Conservation (phyloP, 2,329 filamentous ascomycete genomes). For the Pestalotiopsis sp. region DNA sequence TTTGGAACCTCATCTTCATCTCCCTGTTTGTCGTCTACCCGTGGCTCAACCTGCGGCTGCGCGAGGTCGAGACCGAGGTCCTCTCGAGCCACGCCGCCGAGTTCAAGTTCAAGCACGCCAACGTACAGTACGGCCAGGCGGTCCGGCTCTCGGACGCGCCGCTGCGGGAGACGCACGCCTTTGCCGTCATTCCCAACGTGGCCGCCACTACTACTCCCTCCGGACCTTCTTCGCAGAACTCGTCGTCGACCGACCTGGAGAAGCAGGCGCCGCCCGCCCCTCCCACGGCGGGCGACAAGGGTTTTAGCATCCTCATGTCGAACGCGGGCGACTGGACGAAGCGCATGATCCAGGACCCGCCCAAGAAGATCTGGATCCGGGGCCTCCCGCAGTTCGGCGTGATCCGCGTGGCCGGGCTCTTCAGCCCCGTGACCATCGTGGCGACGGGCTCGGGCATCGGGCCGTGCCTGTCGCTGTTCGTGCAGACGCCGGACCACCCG, state of each 20-base stretch:
- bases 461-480: conserved; percentile 60
- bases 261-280: background rate
- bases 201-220: conserved; percentile 17
- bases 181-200: conserved; percentile 60
- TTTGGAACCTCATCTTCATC: conserved; percentile 63
- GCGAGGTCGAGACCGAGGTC: conserved; percentile 55
- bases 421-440: conserved; percentile 59
- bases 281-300: conserved; percentile 33
- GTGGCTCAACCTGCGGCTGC: conserved; percentile 64
- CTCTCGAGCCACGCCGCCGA: conserved; percentile 66
- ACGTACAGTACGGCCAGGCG: conserved; percentile 48
- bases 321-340: conserved; percentile 69
- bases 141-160: conserved; percentile 56
- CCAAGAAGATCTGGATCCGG: conserved; percentile 60
- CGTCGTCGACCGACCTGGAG: conserved; percentile 10
- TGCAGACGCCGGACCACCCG: conserved; percentile 37
- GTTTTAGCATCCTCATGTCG: conserved; percentile 61
- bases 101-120: conserved; percentile 58
- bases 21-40: conserved; percentile 61
- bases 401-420: conserved; percentile 59
- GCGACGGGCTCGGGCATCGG: conserved; percentile 68
- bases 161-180: conserved; percentile 63
- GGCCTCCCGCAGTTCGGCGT: conserved; percentile 62
- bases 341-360: conserved; percentile 55
- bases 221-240: background rate